Evolutionary conservation across 768 basidiomycete genomes (phyloP), one percentile per base, ranked within the genome.

Genomic region (Leccinum ochraceum): DNA sequence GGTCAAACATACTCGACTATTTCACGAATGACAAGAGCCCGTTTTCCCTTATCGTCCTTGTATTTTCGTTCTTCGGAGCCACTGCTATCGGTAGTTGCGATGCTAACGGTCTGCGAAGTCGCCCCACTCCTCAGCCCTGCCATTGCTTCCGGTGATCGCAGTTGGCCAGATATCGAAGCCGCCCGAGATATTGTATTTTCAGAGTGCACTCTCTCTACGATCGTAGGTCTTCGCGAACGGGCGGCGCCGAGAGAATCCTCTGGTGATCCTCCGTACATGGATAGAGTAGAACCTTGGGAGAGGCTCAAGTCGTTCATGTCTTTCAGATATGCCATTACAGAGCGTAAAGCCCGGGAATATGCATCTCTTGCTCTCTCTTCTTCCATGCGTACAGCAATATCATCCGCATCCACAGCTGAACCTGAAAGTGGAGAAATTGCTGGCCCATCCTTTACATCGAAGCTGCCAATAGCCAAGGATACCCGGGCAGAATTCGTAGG

Each of bases 321-420:
- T 67, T 87, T 87, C 20, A 99, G 82, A 74, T 98, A 99, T 7
- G 94, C 93, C 90, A 98, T 95, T 17, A 99, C 86, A 10, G 92
- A 90, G 58, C 92, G 85, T 56, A 99, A 80, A 34, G 93, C 94
- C 49, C 90, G 83, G 67, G 85, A 86, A 71, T 89, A 89, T 32
- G 85, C 81, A 68, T 92, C 90, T 32, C 85, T 81, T 17, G 80
- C 83, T 34, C 86, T 80, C 61, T 90, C 89, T 72, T 89, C 88
- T 75, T 92, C 90, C 57, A 82, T 83, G 39, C 84, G 83, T 57
- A 81, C 71, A 56, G 78, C 44, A 48, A 66, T 75, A 53, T 83
- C 80, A 42, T 69, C 63, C 24, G 51, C 22, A 54, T 87, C 87
- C 59, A 74, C 75, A 59, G 79, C 68, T 49, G 83, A 80, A 66